A percentile compares a stretch with the other conserved stretches of the same genome.
phyloP scores from a whole-genome alignment of 1,139 yeast genomes.

The Geotrichum bryndzae region DNA sequence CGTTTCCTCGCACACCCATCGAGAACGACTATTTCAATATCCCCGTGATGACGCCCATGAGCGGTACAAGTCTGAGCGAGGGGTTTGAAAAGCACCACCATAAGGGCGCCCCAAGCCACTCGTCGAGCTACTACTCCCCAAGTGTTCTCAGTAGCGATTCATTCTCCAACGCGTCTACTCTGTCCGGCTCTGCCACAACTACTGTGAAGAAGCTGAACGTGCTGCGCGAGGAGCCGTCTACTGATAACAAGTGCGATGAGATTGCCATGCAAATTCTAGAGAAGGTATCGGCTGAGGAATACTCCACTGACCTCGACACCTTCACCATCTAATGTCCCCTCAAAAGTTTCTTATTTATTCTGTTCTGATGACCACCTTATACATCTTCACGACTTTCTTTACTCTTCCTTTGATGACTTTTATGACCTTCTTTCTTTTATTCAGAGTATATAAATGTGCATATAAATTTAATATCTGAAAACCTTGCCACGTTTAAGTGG shows the following conservation, averaged over 20 bases:
- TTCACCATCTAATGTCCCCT: neutral
- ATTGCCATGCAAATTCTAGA: slow-evolving; percentile 35
- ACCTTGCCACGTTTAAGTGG: too few species aligned
- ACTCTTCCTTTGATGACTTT: too few species aligned
- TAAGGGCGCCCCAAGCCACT: neutral
- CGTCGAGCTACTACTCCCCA: slow-evolving; percentile 3
- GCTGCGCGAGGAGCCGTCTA: too few species aligned
- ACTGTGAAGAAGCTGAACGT: too few species aligned
- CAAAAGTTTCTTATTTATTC: neutral
- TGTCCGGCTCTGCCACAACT: neutral
- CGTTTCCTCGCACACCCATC: neutral
- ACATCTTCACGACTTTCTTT: too few species aligned
- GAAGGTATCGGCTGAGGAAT: slow-evolving; percentile 29
- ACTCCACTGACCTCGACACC: slow-evolving; percentile 24
- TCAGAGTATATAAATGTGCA: too few species aligned
- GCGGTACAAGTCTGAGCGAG: neutral
- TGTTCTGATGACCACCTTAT: too few species aligned
- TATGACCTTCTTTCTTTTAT: too few species aligned
- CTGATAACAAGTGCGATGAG: slow-evolving; percentile 28
- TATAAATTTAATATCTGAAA: too few species aligned
- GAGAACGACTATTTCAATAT: slow-evolving; percentile 1
- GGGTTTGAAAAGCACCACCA: neutral
- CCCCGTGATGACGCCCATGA: neutral
- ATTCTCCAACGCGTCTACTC: neutral
- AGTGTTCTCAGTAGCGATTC: neutral